Evolutionary conservation across 1,284 basidiomycete species (phyloP), one percentile per base, ranked within the genome.

Genomic region (Tetrapyrgos nigripes): DNA sequence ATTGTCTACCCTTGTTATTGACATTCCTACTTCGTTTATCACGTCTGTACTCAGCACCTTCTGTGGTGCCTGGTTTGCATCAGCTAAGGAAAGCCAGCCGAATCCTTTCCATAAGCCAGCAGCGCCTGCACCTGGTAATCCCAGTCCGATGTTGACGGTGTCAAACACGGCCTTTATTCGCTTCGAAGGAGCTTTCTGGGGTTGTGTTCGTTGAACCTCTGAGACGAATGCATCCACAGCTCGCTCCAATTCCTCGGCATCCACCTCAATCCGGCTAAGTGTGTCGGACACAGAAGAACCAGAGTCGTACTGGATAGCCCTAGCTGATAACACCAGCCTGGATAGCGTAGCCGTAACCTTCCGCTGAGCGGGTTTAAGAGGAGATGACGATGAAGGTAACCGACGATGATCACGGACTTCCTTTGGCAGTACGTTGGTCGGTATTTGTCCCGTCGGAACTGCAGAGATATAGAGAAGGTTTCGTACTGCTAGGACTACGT

Each of bases 341-440:
- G 90, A 92, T 19, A 92, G 75, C 1, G 90, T 92, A 13, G 90
- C 89, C 2, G 90, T 91, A 27, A 92, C 89, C 66, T 90, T 91
- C 43, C 89, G 80, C 60, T 92, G 90, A 0, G 86, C 85, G 17
- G 87, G 86, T 70, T 91, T 91, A 35, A 91, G 76, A 6, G 89
- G 76, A 3, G 86, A 81, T 0, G 82, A 75, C 5, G 79, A 72
- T 23, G 77, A 74, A 19, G 79, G 70, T 51, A 75, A 73, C 27
- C 71, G 68, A 57, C 78, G 79, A 10, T 75, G 73, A 57, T 80
- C 82, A 13, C 75, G 81, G 33, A 29, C 29, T 31, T 31, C 46
- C 26, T 45, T 27, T 17, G 84, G 84, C 52, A 89, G 79, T 26
- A 88, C 73, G 60, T 80, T 80, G 43, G 69, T 76, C 19, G 88